Evolutionary conservation across 202 grass and related monocot genomes (phyloP).

Genomic region (Carex arenaria): DNA sequence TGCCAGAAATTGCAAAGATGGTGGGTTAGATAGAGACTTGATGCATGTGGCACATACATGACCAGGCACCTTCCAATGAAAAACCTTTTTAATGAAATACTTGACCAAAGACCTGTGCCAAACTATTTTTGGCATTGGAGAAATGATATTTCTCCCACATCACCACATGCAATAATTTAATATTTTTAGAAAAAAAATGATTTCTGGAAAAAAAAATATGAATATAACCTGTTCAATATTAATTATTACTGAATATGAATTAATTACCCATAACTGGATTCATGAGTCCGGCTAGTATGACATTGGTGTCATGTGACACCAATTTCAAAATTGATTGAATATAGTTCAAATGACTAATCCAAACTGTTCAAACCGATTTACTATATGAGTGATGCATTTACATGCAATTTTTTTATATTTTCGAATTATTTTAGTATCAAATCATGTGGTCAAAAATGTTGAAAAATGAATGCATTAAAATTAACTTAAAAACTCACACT

Average conservation of each 20-base stretch:
- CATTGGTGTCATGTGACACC: too few species aligned
- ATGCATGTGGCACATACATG: slow-evolving; percentile 10
- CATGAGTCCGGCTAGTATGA: too few species aligned
- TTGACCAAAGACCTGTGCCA: not conserved
- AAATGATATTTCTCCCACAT: not conserved
- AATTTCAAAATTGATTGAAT: too few species aligned
- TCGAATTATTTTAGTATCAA: too few species aligned
- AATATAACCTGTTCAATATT: not conserved
- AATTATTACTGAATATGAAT: not conserved
- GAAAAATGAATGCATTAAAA: too few species aligned
- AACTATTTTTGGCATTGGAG: not conserved
- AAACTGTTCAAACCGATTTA: too few species aligned
- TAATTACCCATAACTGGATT: not conserved
- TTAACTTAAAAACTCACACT: too few species aligned
- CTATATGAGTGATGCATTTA: too few species aligned
- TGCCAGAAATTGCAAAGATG: not conserved
- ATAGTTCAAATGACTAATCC: too few species aligned
- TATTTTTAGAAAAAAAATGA: not conserved
- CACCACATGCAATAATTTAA: not conserved
- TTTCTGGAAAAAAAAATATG: not conserved
- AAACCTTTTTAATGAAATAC: too few species aligned
- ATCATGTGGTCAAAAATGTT: too few species aligned
- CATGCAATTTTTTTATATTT: too few species aligned
- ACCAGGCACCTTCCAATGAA: not conserved
- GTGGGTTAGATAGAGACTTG: not conserved